These are phyloP conservation scores for Trypanosoma grayi DNA, from an alignment of 208 protist genomes.

Conservation along the genomic window DNA sequence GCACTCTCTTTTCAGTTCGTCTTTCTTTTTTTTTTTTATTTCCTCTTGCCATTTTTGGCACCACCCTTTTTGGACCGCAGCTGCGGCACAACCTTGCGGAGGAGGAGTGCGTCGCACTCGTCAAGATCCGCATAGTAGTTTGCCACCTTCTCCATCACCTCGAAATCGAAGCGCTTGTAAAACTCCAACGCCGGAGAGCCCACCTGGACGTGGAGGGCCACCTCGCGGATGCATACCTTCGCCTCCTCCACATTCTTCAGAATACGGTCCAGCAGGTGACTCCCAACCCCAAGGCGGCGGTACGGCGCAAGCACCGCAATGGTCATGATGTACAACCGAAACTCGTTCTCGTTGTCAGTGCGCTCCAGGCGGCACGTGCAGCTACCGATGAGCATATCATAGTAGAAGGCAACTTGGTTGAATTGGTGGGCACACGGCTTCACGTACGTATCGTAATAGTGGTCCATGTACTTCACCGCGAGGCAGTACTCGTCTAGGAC, in stretches of 20 bases:
- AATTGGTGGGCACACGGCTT: constrained; percentile 50
- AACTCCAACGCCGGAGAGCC: constrained; percentile 76
- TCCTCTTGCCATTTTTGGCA: constrained; percentile 22
- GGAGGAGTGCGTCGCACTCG: constrained; percentile 59
- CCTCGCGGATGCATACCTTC: constrained; percentile 38
- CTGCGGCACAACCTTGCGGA: constrained; percentile 61
- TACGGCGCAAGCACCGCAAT: constrained; percentile 91
- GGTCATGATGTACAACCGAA: constrained; percentile 93
- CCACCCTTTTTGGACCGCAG: constrained; percentile 21
- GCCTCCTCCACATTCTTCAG: constrained; percentile 55
- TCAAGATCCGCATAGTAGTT: constrained; percentile 88
- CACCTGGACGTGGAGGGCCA: constrained; percentile 87
- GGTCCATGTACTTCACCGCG: constrained; percentile 76
- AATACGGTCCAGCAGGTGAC: constrained; percentile 57
- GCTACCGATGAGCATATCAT: constrained; percentile 90
- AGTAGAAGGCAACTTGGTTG: constrained; percentile 83
- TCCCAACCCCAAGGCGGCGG: constrained; percentile 83
- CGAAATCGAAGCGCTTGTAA: constrained; percentile 83
- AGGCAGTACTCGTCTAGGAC: constrained; percentile 80
- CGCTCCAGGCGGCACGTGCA: constrained; percentile 88
- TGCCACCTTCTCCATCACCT: constrained; percentile 37
- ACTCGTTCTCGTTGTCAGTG: constrained; percentile 42
- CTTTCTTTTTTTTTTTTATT: constrained; percentile 11
- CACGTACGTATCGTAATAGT: constrained; percentile 83
- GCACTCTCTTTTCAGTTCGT: no score